Evolutionary conservation across 2,329 filamentous ascomycete genomes (phyloP), one percentile per base, ranked within the genome.

Genomic region (Lachnellula hyalina): DNA sequence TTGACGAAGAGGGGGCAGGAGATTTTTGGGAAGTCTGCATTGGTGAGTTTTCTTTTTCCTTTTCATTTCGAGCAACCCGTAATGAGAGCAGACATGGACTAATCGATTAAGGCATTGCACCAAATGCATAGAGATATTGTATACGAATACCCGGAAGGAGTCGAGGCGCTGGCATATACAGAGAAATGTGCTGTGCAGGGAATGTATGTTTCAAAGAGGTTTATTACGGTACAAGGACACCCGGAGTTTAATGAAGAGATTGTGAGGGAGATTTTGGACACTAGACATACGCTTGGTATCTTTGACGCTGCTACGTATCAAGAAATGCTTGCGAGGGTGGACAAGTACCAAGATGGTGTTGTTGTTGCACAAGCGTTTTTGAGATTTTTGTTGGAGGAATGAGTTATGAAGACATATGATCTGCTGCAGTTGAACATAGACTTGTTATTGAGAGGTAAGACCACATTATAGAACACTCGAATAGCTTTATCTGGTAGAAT

Each of bases 41-140:
- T 82, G 71, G 79, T 81, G 61, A 54, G 72, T 66, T 32, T 4
- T 32, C 14, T 41, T 8, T 28, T 2, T 2, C 25, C 7, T 8
- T 28, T 7, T 25, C 28, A 28, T 34, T 34, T 28, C n/a, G 11
- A 8, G 23, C 38, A 11, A 32, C 28, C 8, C 28, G 8, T 9
- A 32, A 32, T 32, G 28, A n/a, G 9, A 11, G 28, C 28, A 32
- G 28, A 11, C 9, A 11, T 32, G 5, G 23, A 42, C 53, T 55
- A 19, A 56, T 15, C 38, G 14, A 36, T 32, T 28, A 51, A 88
- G 85, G 77, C 77, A 23, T 81, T 95, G 58, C 86, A 92, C 69
- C 89, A 96, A 71, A 93, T 95, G 88, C 90, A 96, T 71, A 82
- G 84, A 60, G 90, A 96, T 68, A 81, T 87, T 38, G 86, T 93